These are phyloP conservation scores for Pulveroboletus sp. DNA, from an alignment of 768 basidiomycete species.

Conservation along the genomic window DNA sequence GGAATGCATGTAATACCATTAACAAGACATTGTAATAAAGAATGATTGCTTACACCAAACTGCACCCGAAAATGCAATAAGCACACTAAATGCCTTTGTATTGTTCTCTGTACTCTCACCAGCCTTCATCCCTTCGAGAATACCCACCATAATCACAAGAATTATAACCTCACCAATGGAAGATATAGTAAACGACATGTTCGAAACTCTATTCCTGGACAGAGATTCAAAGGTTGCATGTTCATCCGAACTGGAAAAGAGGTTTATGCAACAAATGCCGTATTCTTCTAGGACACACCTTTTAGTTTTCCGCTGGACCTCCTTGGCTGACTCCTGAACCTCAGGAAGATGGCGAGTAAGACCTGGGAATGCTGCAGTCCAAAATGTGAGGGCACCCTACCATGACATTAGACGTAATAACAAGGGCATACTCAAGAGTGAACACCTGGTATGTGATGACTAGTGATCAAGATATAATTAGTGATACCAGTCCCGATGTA, in stretches of 20 bases:
- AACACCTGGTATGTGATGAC: conserved; percentile 71
- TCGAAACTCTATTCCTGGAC: conserved; percentile 69
- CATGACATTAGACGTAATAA: background rate
- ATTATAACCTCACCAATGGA: conserved; percentile 71
- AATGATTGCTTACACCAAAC: conserved; percentile 56
- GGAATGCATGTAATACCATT: background rate
- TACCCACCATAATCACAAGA: conserved; percentile 72
- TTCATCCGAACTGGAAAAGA: conserved; percentile 38
- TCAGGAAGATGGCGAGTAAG: conserved; percentile 69
- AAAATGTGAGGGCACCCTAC: conserved; percentile 71
- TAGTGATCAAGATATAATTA: conserved; percentile 17
- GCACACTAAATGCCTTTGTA: conserved; percentile 68
- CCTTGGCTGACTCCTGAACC: conserved; percentile 50
- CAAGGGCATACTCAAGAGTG: background rate
- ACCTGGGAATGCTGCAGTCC: conserved; percentile 82
- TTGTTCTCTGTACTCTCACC: conserved; percentile 66
- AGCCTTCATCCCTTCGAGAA: conserved; percentile 62
- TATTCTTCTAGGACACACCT: conserved; percentile 32
- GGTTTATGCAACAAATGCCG: background rate
- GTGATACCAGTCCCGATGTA: background rate
- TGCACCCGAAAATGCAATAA: conserved; percentile 80
- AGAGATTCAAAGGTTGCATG: conserved; percentile 61
- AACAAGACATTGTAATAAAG: background rate
- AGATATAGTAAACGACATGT: conserved; percentile 68
- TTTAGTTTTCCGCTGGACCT: conserved; percentile 43